Evolutionary conservation across 2,329 filamentous ascomycete genomes (phyloP), one percentile per base, ranked within the genome.

Genomic region (Apiospora phragmitis): DNA sequence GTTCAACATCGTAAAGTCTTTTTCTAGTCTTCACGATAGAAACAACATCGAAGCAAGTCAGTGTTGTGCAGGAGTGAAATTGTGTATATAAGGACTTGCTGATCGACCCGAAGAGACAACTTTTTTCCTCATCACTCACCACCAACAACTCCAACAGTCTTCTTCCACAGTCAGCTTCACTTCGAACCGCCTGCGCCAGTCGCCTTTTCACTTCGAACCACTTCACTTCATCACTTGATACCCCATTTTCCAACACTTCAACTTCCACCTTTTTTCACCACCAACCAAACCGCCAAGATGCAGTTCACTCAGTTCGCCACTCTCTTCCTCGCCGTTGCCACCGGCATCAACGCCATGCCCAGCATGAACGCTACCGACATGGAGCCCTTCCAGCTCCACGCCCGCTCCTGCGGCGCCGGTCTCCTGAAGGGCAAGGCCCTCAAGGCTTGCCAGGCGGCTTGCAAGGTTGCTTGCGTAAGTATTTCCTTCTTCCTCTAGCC

Each of bases 401-500:
- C 65, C 65, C 65, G 65, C 65, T 45, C 65, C 26, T 67, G 65
- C 65, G 65, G 65, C 65, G 45, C 65, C 65, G 55, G 55, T 21
- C 55, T 62, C 29, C 65, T 67, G 18, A 47, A 32, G 42, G 65
- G 65, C 65, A 67, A 67, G 65, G 29, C 65, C 4, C 65, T 67
- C 41, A 32, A 67, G 65, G 29, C 35, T 42, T 67, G 65, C 65
- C 65, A 67, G 65, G 42, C 24, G 6, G 65, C 65, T n/a, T 67
- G 65, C 65, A 67, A 67, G 42, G 26, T 38, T 41, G 42, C 65
- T 32, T 67, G 65, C 65, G 59, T 65, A 21, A 65, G 59, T 18
- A 12, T 8, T n/a, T 8, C 7, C 55, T 21, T 14, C 7, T 18
- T 38, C 55, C 24, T 4, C 26, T 24, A 9, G 12, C 12, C 26